Conservation (phyloP, 768 basidiomycete species). For the Rhodotorula babjevae region DNA sequence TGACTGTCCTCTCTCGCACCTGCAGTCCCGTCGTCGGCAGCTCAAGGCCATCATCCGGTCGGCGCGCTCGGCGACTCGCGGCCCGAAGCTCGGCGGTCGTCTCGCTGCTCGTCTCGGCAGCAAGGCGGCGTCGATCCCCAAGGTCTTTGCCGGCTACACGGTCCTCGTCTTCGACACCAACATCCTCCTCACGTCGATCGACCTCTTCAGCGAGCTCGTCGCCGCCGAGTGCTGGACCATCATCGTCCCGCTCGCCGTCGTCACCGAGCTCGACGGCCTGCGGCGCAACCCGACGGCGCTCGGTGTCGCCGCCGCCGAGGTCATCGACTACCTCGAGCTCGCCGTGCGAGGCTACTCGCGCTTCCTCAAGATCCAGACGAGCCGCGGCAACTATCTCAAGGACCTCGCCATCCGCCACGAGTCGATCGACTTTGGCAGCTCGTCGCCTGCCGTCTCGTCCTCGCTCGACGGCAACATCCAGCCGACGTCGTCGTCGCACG, state of each 20-base stretch:
- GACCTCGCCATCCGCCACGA: constrained; percentile 78
- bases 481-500: constrained; percentile 21
- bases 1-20: not conserved
- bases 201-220: constrained; percentile 66
- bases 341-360: constrained; percentile 68
- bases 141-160: constrained; percentile 77
- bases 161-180: constrained; percentile 91
- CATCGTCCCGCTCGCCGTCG: constrained; percentile 75
- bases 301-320: constrained; percentile 66
- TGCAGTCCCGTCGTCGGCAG: constrained; percentile 68
- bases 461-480: not conserved
- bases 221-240: constrained; percentile 81
- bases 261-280: constrained; percentile 96
- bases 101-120: constrained; percentile 45
- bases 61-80: constrained; percentile 31
- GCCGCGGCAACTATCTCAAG: constrained; percentile 84
- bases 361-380: constrained; percentile 89
- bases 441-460: not conserved
- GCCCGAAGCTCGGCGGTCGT: constrained; percentile 41
- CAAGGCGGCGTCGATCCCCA: constrained; percentile 49
- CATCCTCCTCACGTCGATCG: constrained; percentile 77
- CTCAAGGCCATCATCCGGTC: constrained; percentile 60
- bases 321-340: constrained; percentile 65
- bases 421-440: constrained; percentile 47
- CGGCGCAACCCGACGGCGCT: constrained; percentile 59